Evolutionary conservation across 78 protist species (phyloP), one percentile per base, ranked within the genome.

Genomic region (Cavenderia fasciculata): DNA sequence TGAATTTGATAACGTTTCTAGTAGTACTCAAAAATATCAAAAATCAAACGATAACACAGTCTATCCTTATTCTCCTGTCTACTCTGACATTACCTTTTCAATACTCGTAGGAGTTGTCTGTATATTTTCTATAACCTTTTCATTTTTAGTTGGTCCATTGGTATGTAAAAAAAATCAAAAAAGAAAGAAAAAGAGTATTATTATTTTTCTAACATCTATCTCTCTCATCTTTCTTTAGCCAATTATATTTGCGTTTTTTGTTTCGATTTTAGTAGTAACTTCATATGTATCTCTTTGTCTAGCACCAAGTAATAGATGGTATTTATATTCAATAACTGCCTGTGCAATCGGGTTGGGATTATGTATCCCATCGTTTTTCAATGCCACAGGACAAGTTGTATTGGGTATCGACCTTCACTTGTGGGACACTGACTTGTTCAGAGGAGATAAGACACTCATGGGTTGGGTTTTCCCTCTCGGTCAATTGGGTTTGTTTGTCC

Each of bases 391-490:
- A 31, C 65, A 74, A 33, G 78, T 82, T 40, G 90, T 82, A 6
- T 33, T 65, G 7, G 87, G 87, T 25, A 68, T 68, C 34, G 79
- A 82, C 0, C 29, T 11, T 6, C 8, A 4, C 3, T 56, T 71
- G 14, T 82, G 90, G 90, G 90, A 82, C 56, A 12, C 4, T 8
- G 19, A 38, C 12, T 68, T 82, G 31, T 23, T 31, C 8, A 18
- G 7, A 25, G 65, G 71, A 31, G 90, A 82, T 68, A 74, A 31
- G 33, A 23, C 56, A 16, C 25, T 82, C 14, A 18, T 82, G 44
- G 90, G 90, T 40, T 82, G 90, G 90, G 12, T 82, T 31, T 82
- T 71, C 69, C 90, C 90, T 54, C 31, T 66, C 19, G 90, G 90
- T 52, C 90, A 82, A 57, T 51, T 82, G 78, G 90, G 77, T 19